Conservation (phyloP, 129 eudicot genomes). For the Daucus carota region DNA sequence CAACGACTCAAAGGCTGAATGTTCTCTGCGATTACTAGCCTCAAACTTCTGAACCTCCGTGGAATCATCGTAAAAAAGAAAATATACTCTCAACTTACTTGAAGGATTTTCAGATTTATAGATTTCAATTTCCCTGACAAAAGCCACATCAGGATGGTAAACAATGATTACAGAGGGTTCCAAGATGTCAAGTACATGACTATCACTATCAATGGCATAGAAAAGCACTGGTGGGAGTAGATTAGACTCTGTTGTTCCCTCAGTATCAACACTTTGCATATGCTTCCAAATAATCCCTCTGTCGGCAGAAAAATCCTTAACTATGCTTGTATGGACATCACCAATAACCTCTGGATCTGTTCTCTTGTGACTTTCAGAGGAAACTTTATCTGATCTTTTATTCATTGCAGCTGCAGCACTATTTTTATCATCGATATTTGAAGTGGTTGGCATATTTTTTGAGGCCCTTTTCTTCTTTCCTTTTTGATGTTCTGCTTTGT, state of each 20-base stretch:
- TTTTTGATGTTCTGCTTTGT: conserved; percentile 27
- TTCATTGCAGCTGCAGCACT: conserved; percentile 14
- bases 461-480: conserved; percentile 36
- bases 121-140: conserved; percentile 85
- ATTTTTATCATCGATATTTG: conserved; percentile 21
- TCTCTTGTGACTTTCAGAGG: conserved; percentile 23
- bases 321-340: conserved; percentile 13
- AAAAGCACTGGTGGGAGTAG: conserved; percentile 66
- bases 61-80: conserved; percentile 90
- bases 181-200: conserved; percentile 59
- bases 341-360: background rate
- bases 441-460: conserved; percentile 5
- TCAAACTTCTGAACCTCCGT: conserved; percentile 91
- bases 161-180: conserved; percentile 70
- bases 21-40: conserved; percentile 89
- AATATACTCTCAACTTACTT: conserved; percentile 69
- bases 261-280: conserved; percentile 22
- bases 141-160: conserved; percentile 89
- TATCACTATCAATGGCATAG: conserved; percentile 77
- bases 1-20: conserved; percentile 94
- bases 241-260: conserved; percentile 13
- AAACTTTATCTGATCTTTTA: conserved; percentile 17
- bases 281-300: conserved; percentile 47
- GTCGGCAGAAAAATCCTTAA: conserved; percentile 11
- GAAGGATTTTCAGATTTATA: conserved; percentile 86